Evolutionary conservation across 345 rosid species (phyloP), one percentile per base, ranked within the genome.

Genomic region (Nasturtium officinale): DNA sequence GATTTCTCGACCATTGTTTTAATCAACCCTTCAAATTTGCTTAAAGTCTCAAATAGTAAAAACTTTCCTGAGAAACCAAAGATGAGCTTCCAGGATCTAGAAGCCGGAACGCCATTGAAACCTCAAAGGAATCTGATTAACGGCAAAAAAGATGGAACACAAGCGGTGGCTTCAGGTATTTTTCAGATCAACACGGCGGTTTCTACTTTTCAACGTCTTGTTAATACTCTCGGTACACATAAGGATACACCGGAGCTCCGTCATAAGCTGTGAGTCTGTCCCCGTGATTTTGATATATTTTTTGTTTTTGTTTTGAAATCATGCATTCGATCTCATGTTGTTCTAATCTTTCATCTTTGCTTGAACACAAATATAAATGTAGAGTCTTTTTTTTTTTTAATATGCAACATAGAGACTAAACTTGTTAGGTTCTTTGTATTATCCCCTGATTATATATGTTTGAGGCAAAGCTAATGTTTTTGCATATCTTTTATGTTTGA

Each of bases 51-150:
- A 10, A 7, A 65, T n/a, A n/a, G 54, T 45, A 6, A 1, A 17
- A 45, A 45, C 50, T 45, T 16, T 45, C 21, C 4, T 10, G 13
- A 37, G 42, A 37, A 37, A 16, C 7, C 9, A 32, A 37, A 63
- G 33, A 93, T 93, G 97, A 94, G 97, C 83, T 90, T 90, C 75
- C 98, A 93, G 77, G 98, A 93, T 87, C 82, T 93, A 48, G 97
- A 87, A 78, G 85, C 88, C 5, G 96, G 93, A 23, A 74, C 85
- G 67, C 78, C 85, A 23, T 57, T 65, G 47, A 76, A 76, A 54
- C 73, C 87, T 10, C 69, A 87, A 77, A 81, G 87, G 67, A 85
- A 72, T 38, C 21, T 62, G 59, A 76, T 73, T 65, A 67, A 60
- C 33, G 85, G 83, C 17, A 85, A n/a, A 78, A 84, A 82, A 70